phyloP scores from a whole-genome alignment of 345 rosid species.

The Gossypium raimondii region DNA sequence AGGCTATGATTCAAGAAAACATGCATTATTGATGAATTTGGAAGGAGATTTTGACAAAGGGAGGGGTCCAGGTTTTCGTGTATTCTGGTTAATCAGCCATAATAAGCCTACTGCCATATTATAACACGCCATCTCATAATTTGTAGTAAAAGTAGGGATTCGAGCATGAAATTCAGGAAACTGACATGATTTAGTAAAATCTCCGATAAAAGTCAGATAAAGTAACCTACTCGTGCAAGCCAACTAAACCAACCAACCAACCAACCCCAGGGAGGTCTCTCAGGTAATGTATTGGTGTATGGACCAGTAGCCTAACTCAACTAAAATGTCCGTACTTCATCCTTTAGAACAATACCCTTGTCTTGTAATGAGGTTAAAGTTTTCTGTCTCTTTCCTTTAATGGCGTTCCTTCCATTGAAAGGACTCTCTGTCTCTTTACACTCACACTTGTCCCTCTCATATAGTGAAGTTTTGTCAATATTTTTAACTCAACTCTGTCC shows the following conservation, averaged over 20 bases:
- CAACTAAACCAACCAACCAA: conserved; percentile 43
- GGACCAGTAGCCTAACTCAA: conserved; percentile 47
- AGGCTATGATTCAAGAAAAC: not conserved
- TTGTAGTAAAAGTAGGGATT: not conserved
- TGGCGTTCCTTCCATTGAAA: not conserved
- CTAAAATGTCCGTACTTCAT: conserved; percentile 19
- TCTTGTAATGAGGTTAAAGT: not conserved
- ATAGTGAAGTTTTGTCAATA: conserved; percentile 23
- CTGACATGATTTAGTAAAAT: not conserved
- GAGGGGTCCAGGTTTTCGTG: not conserved
- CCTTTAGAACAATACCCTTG: conserved; percentile 8
- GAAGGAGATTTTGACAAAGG: not conserved
- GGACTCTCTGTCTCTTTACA: not conserved
- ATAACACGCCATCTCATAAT: not conserved
- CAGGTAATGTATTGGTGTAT: conserved; percentile 51
- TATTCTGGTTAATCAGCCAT: not conserved
- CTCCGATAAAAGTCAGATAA: conserved; percentile 6
- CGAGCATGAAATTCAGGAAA: not conserved
- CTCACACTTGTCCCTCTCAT: conserved; percentile 27
- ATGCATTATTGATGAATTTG: conserved; percentile 5
- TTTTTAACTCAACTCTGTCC: conserved; percentile 15
- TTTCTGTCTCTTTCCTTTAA: not conserved
- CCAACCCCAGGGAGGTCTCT: conserved; percentile 8
- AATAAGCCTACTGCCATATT: not conserved
- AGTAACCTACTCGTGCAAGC: conserved; percentile 38